Percentiles rank a stretch among this genome's conserved stretches.
Conservation (phyloP, 345 rosid species). For the Populus davidiana region DNA sequence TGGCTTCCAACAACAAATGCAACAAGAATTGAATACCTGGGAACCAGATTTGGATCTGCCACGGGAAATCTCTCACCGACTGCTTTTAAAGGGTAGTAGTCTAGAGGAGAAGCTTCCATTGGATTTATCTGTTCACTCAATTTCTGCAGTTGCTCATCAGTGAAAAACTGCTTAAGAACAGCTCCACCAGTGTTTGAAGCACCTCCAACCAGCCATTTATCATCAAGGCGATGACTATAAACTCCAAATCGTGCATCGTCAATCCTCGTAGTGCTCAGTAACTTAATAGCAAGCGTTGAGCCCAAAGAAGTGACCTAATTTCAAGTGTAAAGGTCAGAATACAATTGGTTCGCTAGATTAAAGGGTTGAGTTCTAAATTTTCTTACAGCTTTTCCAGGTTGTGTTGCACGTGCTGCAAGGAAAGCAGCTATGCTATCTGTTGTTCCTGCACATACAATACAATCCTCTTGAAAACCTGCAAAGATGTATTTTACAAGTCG, state of each 20-base stretch:
- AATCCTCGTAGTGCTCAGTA: slow-evolving; percentile 69
- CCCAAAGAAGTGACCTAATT: slow-evolving; percentile 90
- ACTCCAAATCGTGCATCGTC: slow-evolving; percentile 94
- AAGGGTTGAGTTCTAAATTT: background rate
- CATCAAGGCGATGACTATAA: slow-evolving; percentile 90
- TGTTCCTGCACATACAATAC: slow-evolving; percentile 78
- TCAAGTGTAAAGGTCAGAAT: background rate
- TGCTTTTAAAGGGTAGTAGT: slow-evolving; percentile 74
- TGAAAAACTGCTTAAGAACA: slow-evolving; percentile 72
- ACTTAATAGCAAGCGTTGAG: slow-evolving; percentile 85
- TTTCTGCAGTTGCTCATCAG: slow-evolving; percentile 61
- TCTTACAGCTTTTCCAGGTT: slow-evolving; percentile 85
- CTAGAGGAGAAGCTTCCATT: slow-evolving; percentile 54
- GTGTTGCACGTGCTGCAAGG: slow-evolving; percentile 82
- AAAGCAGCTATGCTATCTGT: slow-evolving; percentile 96
- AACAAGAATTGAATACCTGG: slow-evolving; percentile 43
- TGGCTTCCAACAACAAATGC: background rate
- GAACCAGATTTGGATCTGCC: slow-evolving; percentile 79
- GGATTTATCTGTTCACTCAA: slow-evolving; percentile 74
- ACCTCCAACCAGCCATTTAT: slow-evolving; percentile 97
- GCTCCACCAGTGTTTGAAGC: slow-evolving; percentile 99
- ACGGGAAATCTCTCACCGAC: slow-evolving; percentile 84
- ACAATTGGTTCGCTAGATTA: background rate
- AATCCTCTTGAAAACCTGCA: slow-evolving; percentile 75
- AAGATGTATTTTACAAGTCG: slow-evolving; percentile 4